Conservation (phyloP, 83 land plant species). For the Thuja plicata region DNA sequence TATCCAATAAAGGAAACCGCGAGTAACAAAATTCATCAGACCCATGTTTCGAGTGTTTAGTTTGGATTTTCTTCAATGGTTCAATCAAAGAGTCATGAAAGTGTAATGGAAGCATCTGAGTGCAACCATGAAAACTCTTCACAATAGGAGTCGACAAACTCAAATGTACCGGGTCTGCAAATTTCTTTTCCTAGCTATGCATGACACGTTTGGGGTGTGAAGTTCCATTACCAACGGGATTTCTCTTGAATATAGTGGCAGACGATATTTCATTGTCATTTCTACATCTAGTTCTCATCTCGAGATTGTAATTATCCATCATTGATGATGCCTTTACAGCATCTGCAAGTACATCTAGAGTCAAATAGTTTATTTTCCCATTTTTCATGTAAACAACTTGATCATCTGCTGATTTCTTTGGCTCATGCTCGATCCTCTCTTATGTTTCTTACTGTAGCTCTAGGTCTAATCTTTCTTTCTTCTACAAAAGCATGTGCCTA, state of each 20-base stretch:
- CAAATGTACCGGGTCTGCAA: background rate
- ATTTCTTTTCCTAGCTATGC: background rate
- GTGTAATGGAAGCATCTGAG: constrained; percentile 52
- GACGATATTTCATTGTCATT: background rate
- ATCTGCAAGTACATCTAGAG: background rate
- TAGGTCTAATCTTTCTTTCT: too few relatives aligned
- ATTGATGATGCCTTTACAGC: constrained; percentile 5
- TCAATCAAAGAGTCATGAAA: constrained; percentile 61
- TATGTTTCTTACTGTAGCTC: too few relatives aligned
- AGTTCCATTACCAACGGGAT: background rate
- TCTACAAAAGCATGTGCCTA: too few relatives aligned
- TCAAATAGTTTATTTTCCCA: background rate
- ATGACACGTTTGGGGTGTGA: background rate
- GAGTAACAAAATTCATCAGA: background rate
- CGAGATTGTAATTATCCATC: constrained; percentile 2
- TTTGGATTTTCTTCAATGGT: constrained; percentile 53
- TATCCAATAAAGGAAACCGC: background rate
- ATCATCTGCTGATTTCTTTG: background rate
- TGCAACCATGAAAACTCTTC: constrained; percentile 56
- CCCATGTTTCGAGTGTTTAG: constrained; percentile 11
- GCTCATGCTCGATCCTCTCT: too few relatives aligned
- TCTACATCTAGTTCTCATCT: constrained; percentile 7
- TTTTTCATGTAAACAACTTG: background rate
- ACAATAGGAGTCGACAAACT: constrained; percentile 24
- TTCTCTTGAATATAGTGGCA: constrained; percentile 8